Evolutionary conservation across 768 basidiomycete genomes (phyloP).

Genomic region (Suillus cothurnatus): DNA sequence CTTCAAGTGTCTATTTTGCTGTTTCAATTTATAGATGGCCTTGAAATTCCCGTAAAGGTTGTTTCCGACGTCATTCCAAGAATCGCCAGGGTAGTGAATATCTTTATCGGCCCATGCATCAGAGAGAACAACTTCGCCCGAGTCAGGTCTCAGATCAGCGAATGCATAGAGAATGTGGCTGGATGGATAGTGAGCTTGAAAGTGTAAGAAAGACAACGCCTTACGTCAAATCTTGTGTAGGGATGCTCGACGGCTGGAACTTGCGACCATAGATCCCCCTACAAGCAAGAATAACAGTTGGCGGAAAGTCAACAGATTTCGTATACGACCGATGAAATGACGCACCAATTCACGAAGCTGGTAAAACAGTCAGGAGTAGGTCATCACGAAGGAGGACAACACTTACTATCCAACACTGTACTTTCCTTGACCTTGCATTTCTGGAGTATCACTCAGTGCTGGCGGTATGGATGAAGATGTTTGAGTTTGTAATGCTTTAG

Average conservation of each 20-base stretch:
- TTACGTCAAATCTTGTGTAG: constrained; percentile 83
- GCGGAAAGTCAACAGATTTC: not conserved
- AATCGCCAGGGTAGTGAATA: constrained; percentile 94
- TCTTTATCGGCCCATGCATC: constrained; percentile 96
- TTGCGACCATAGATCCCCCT: constrained; percentile 97
- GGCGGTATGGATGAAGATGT: constrained; percentile 12
- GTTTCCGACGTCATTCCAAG: constrained; percentile 88
- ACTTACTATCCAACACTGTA: constrained; percentile 84
- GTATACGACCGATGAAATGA: constrained; percentile 4
- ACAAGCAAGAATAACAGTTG: constrained; percentile 12
- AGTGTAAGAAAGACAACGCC: constrained; percentile 22
- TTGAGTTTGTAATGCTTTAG: constrained; percentile 14
- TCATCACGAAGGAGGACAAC: not conserved
- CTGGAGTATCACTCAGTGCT: constrained; percentile 7
- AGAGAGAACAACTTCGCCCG: constrained; percentile 86
- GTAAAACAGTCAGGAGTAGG: constrained; percentile 11
- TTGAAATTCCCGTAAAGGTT: constrained; percentile 98
- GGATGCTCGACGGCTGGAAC: constrained; percentile 85
- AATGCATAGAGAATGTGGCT: constrained; percentile 94
- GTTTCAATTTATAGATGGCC: constrained; percentile 89
- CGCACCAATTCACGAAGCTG: constrained; percentile 80
- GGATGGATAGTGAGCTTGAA: constrained; percentile 13
- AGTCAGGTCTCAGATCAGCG: constrained; percentile 80
- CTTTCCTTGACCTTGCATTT: constrained; percentile 52
- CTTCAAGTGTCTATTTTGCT: constrained; percentile 78